Percentiles rank a stretch among this genome's conserved stretches.
These are phyloP conservation scores for Tetrapisispora taiwanensis DNA, from an alignment of 805 yeast species.

Conservation along the genomic window DNA sequence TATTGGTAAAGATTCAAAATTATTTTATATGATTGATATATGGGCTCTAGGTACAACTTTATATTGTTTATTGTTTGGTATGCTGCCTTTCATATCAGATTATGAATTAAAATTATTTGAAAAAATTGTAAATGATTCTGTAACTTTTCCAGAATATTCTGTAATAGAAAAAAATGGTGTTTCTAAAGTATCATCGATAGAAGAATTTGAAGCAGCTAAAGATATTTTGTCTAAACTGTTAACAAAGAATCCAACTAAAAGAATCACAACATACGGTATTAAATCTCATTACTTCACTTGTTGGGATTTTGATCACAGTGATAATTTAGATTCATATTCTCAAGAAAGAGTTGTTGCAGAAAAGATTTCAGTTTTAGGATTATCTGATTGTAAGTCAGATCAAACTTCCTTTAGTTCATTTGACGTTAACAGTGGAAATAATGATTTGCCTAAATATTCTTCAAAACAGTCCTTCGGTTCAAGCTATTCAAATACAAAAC, in stretches of 20 bases:
- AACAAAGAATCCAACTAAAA: constrained; percentile 54
- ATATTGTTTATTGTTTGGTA: constrained; percentile 79
- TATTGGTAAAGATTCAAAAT: constrained; percentile 34
- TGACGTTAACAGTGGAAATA: constrained; percentile 68
- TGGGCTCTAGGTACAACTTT: constrained; percentile 96
- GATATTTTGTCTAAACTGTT: constrained; percentile 56
- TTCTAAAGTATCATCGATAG: constrained; percentile 31
- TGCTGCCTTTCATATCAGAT: constrained; percentile 79
- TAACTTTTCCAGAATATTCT: constrained; percentile 44
- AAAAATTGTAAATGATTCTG: constrained; percentile 55
- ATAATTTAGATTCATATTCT: constrained; percentile 9
- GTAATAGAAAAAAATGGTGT: constrained; percentile 18
- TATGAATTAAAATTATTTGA: constrained; percentile 62
- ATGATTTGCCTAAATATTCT: not conserved
- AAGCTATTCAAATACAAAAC: not conserved
- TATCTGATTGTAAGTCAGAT: constrained; percentile 20
- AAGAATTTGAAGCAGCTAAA: constrained; percentile 37
- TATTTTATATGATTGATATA: constrained; percentile 81
- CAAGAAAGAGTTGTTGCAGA: constrained; percentile 14
- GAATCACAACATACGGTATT: constrained; percentile 63
- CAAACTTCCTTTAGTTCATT: constrained; percentile 52
- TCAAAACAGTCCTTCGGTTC: not conserved
- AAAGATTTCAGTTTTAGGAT: constrained; percentile 17
- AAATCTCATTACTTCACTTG: constrained; percentile 66
- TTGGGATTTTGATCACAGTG: constrained; percentile 30